Percentiles rank a stretch among this genome's conserved stretches.
phyloP scores from a whole-genome alignment of 2,329 filamentous ascomycete genomes.

The Coniella vitis region DNA sequence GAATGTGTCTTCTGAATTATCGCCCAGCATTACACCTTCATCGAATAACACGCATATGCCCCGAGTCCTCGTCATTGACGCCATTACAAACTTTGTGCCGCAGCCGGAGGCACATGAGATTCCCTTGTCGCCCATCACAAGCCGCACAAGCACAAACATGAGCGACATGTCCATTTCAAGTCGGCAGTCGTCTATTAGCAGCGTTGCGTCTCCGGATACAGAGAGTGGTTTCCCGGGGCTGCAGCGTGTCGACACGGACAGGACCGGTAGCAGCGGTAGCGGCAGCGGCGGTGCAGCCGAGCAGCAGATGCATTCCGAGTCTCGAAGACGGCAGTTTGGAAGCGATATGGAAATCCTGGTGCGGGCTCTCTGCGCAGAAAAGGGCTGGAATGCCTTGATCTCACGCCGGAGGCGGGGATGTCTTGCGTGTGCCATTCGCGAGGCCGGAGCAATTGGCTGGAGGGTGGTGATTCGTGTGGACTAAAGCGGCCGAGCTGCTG shows the following conservation, averaged over 20 bases:
- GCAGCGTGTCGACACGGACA: not conserved
- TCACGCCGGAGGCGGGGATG: constrained; percentile 63
- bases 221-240: not conserved
- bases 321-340: constrained; percentile 49
- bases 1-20: constrained; percentile 26
- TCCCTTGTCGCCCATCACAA: constrained; percentile 42
- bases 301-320: constrained; percentile 49
- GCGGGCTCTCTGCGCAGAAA: constrained; percentile 65
- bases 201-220: constrained; percentile 1
- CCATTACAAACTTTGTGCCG: constrained; percentile 48
- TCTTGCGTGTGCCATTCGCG: constrained; percentile 65
- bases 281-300: constrained; percentile 26
- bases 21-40: constrained; percentile 26
- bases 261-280: not conserved
- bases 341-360: constrained; percentile 65
- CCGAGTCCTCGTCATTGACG: constrained; percentile 55
- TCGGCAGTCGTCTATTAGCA: constrained; percentile 14
- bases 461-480: constrained; percentile 58
- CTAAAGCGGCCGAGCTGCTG: constrained; percentile 22
- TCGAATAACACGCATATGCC: constrained; percentile 25
- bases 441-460: constrained; percentile 65
- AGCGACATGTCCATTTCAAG: constrained; percentile 6
- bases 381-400: constrained; percentile 67
- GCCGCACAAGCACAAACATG: constrained; percentile 24
- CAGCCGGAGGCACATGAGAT: constrained; percentile 36